Percentiles rank a stretch among this genome's conserved stretches.
These are phyloP conservation scores for Aspergillus ostianus DNA, from an alignment of 495 filamentous ascomycete genomes.

Conservation along the genomic window DNA sequence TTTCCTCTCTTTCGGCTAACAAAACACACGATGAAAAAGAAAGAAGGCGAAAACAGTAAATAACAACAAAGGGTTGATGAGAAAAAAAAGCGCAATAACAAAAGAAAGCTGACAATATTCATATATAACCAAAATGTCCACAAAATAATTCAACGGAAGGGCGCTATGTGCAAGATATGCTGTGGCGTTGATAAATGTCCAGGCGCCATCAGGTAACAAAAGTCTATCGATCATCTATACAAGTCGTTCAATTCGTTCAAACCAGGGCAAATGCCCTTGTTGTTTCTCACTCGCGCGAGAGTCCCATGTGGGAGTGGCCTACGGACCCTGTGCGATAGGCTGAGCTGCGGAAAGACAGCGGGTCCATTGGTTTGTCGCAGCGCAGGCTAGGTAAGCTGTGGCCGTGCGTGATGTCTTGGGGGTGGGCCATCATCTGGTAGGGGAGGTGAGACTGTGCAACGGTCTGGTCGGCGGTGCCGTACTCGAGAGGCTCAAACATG, in stretches of 20 bases:
- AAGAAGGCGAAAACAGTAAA: constrained; percentile 2
- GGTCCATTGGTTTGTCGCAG: constrained; percentile 10
- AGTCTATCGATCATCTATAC: constrained; percentile 14
- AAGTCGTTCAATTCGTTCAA: constrained; percentile 19
- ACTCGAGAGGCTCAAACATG: constrained; percentile 40
- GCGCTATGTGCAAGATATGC: neutral
- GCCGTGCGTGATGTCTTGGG: constrained; percentile 31
- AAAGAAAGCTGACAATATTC: constrained; percentile 7
- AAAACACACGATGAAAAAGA: neutral
- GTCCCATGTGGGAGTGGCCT: constrained; percentile 31
- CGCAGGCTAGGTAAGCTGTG: constrained; percentile 23
- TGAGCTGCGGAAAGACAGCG: neutral
- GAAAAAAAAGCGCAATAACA: constrained; percentile 4
- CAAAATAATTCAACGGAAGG: constrained; percentile 8
- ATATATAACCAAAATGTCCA: constrained; percentile 20
- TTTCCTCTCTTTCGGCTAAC: constrained; percentile 2
- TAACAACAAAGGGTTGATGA: constrained; percentile 1
- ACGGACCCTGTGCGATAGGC: constrained; percentile 36
- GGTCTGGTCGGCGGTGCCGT: constrained; percentile 24
- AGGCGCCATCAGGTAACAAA: neutral
- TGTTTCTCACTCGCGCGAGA: constrained; percentile 19
- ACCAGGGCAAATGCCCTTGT: constrained; percentile 3
- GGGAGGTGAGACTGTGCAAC: constrained; percentile 26
- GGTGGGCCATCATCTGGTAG: constrained; percentile 35
- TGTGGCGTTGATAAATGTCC: neutral